Evolutionary conservation across 2,329 filamentous ascomycete species (phyloP), one percentile per base, ranked within the genome.

Genomic region (Phialophora chinensis): DNA sequence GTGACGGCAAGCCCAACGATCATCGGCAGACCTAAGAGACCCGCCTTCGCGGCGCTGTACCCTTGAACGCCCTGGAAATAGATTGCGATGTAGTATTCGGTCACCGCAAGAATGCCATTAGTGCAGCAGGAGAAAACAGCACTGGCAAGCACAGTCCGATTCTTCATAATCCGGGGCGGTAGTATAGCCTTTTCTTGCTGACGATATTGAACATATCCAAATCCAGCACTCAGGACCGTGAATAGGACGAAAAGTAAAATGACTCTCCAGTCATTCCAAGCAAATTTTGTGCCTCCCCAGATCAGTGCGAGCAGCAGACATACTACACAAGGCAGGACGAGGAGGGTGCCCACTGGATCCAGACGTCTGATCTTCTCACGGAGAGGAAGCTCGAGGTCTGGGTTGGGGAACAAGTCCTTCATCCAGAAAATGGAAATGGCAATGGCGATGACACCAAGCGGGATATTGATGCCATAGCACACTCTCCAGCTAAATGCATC

Each of bases 391-490:
- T 62, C 69, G 50, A 11, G 68, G 53, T 53, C 38, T 6, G 66
- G 54, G 20, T 59, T 55, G 17, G 17, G 11, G 12, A 17, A 10
- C 53, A 77, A 66, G 6, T 72, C 66, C 7, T 60, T 33, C 8
- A 77, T 31, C n/a, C 60, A 72, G 31, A 78, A 73, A 6, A 76
- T 23, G 8, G 76, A 55, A 17, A 74, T 58, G 14, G 69, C 17
- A 2, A 69, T 67, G 0, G 76, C 74, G 5, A 77, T 62, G 4
- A 69, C 75, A 1, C 75, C 74, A 27, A 86, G 78, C 0, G 84
- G 84, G 0, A 87, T 75, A 69, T 76, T 77, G 66, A 79, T 77
- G 60, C 72, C 77, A 54, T 76, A 78, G 62, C 77, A 80, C 74
- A 76, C 78, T 50, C 77, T 62, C 78, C 79, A 80, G 20, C 66